Base-by-base conservation (phyloP, 768 basidiomycete species). In the Boletus rubropictus region DNA sequence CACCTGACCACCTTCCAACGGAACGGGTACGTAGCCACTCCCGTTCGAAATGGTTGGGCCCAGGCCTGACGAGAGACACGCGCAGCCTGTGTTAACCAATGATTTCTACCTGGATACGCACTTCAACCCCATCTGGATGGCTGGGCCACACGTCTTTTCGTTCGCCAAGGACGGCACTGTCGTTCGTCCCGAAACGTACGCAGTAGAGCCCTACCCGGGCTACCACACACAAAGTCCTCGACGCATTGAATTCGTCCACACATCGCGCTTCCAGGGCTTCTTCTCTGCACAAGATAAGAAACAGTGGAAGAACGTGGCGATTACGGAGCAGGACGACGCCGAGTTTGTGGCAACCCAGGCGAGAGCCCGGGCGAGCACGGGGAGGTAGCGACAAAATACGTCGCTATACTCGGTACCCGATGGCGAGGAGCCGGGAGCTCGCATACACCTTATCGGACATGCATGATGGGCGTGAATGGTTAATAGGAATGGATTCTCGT, bases 91-190 rank as follows among this genome's bases (percentile, higher is more conserved):
- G 12, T 25, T 9, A 14, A 34, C 49, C 29, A 21, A 15, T 0
- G 62, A 83, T 79, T 61, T 81, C 73, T 55, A 78, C 72, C 25
- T 70, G 62, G 51, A 80, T 73, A 28, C 71, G 64, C 47, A 77
- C 74, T 39, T 71, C 65, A 42, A 71, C 52, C 29, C 55, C 54
- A 22, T 70, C 61, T 22, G 78, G 73, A 58, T 17, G 39, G 24
- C 50, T 0, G 45, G 54, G 3, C 51, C 52, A 12, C 10, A 51
- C 15, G 52, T 54, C 28, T 54, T 56, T 33, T 46, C 45, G 3
- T 56, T 54, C 20, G 25, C 40, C 32, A 2, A 49, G 18, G 28
- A 46, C 6, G 51, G 45, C 3, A 58, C 52, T 29, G 37, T 53
- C 38, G 37, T 51, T 20, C 42, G 18, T 28, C 52, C 48, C 2